phyloP scores from a whole-genome alignment of 805 yeast genomes.

The Yarrowia sp. region DNA sequence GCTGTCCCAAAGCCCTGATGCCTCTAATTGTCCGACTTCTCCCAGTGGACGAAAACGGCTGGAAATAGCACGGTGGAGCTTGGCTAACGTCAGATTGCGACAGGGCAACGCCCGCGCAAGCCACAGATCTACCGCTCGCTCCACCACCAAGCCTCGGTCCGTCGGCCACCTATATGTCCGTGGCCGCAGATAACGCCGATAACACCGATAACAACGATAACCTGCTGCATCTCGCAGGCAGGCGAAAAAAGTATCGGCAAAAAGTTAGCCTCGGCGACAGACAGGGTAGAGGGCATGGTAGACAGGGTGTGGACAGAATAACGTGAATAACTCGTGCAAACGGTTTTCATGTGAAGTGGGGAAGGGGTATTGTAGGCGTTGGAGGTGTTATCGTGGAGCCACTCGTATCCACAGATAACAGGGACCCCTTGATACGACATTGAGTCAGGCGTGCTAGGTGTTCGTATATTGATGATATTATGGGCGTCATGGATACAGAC shows the following conservation, averaged over 20 bases:
- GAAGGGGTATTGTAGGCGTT: background rate
- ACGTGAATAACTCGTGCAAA: no score
- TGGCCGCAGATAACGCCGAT: slow-evolving; percentile 31
- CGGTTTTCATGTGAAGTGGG: slow-evolving; percentile 21
- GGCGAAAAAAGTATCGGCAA: background rate
- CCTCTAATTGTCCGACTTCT: background rate
- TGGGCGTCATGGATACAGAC: background rate
- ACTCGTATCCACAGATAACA: background rate
- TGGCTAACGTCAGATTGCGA: no score
- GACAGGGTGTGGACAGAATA: no score
- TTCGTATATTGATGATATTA: background rate
- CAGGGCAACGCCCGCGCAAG: background rate
- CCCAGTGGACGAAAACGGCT: slow-evolving; percentile 8
- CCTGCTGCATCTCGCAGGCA: slow-evolving; percentile 5
- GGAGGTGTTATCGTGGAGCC: background rate
- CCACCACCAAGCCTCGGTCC: no score
- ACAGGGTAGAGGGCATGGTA: no score
- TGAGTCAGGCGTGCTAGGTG: no score
- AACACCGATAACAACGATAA: slow-evolving; percentile 34
- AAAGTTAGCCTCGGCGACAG: slow-evolving; percentile 6
- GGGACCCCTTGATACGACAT: no score
- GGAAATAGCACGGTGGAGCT: no score
- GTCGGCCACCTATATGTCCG: slow-evolving; percentile 5
- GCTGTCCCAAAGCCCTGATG: no score
- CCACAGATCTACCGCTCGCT: background rate